A percentile compares a stretch with the other conserved stretches of the same genome.
Evolutionary conservation across 2,329 filamentous ascomycete species (phyloP).

Genomic region (Cladosporium halotolerans): DNA sequence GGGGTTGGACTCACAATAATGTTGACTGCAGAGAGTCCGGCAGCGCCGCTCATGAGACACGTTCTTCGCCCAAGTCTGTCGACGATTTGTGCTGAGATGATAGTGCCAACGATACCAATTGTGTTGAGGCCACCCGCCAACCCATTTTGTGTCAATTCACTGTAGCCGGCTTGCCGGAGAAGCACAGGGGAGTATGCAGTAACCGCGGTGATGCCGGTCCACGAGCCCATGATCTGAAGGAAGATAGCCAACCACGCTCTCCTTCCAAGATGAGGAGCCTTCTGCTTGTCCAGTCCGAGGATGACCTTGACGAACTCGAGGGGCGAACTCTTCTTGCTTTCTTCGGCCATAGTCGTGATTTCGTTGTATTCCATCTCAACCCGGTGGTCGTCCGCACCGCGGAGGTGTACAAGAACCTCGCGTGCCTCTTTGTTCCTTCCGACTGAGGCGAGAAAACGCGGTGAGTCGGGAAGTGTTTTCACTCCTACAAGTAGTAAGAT

Average conservation of each 20-base stretch:
- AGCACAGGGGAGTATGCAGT: slow-evolving; percentile 28
- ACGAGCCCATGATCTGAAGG: slow-evolving; percentile 42
- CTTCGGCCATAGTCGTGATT: slow-evolving; percentile 29
- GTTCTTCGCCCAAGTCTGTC: slow-evolving; percentile 43
- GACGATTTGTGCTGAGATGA: slow-evolving; percentile 46
- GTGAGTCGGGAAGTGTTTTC: slow-evolving; percentile 42
- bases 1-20: slow-evolving; percentile 26
- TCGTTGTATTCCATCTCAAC: slow-evolving; percentile 29
- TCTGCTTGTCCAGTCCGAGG: slow-evolving; percentile 28
- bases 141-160: slow-evolving; percentile 39
- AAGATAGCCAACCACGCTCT: slow-evolving; percentile 40
- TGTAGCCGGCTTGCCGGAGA: slow-evolving; percentile 32
- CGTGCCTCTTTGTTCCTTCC: slow-evolving; percentile 29
- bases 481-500: slow-evolving; percentile 36
- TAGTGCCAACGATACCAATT: slow-evolving; percentile 47
- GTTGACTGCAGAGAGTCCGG: slow-evolving; percentile 37
- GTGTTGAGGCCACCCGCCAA: slow-evolving; percentile 48
- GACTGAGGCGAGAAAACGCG: slow-evolving; percentile 30
- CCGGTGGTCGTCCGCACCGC: slow-evolving; percentile 27
- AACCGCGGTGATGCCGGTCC: slow-evolving; percentile 40
- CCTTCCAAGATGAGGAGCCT: slow-evolving; percentile 31
- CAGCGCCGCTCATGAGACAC: slow-evolving; percentile 38
- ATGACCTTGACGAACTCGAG: slow-evolving; percentile 35
- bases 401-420: slow-evolving; percentile 24
- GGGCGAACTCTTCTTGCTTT: slow-evolving; percentile 32